A percentile compares a stretch with the other conserved stretches of the same genome.
Evolutionary conservation across 2,329 filamentous ascomycete species (phyloP).

Genomic region (Ceratocystis papillata): DNA sequence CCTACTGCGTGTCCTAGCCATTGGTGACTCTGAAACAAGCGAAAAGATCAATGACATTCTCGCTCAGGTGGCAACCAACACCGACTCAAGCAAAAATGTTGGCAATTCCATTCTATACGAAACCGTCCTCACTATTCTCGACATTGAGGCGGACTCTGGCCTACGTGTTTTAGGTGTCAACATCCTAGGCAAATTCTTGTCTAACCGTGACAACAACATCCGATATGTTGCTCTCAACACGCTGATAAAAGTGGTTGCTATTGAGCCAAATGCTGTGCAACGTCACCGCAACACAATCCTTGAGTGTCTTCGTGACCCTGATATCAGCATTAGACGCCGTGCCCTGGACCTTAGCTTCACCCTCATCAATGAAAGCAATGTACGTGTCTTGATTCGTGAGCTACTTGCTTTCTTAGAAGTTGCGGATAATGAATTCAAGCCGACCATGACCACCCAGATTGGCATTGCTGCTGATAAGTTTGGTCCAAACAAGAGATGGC

Average conservation of each 20-base stretch:
- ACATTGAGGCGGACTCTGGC: slow-evolving; percentile 95
- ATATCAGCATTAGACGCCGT: slow-evolving; percentile 91
- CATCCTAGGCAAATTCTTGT: slow-evolving; percentile 92
- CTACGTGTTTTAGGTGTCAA: slow-evolving; percentile 91
- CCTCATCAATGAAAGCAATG: slow-evolving; percentile 92
- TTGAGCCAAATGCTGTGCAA: slow-evolving; percentile 95
- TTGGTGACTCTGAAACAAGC: slow-evolving; percentile 76
- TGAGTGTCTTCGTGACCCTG: slow-evolving; percentile 88
- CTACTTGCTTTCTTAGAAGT: slow-evolving; percentile 91
- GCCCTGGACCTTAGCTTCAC: slow-evolving; percentile 98
- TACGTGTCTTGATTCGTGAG: slow-evolving; percentile 85
- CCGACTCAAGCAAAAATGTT: slow-evolving; percentile 95
- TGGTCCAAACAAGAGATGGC: slow-evolving; percentile 95
- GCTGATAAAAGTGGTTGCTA: slow-evolving; percentile 92
- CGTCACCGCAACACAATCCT: slow-evolving; percentile 94
- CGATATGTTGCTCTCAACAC: slow-evolving; percentile 97
- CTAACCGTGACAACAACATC: slow-evolving; percentile 99
- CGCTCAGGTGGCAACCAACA: slow-evolving; percentile 95
- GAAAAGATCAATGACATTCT: slow-evolving; percentile 98
- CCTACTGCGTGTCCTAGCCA: slow-evolving; percentile 71
- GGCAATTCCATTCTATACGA: slow-evolving; percentile 98
- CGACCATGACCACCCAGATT: slow-evolving; percentile 96
- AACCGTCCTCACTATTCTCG: slow-evolving; percentile 89
- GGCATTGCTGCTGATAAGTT: slow-evolving; percentile 93
- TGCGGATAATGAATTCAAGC: slow-evolving; percentile 97